These are phyloP conservation scores for Cyclotella distinguenda DNA, from an alignment of 108 stramenopile species.

Conservation along the genomic window DNA sequence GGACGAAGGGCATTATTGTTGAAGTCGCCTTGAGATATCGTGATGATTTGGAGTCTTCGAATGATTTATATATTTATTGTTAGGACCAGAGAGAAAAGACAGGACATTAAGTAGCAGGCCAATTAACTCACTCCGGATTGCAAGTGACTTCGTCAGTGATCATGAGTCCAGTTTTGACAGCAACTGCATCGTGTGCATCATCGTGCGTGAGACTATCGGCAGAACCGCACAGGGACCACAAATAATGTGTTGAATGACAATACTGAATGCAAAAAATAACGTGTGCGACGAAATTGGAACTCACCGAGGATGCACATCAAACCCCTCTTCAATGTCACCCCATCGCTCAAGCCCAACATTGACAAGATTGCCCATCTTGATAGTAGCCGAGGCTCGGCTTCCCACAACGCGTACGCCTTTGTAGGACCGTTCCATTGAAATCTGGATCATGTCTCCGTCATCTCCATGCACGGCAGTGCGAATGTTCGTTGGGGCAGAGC, in stretches of 20 bases:
- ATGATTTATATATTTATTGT: background rate
- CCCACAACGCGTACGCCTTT: constrained; percentile 15
- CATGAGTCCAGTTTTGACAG: constrained; percentile 2
- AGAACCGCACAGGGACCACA: background rate
- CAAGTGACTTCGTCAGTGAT: constrained; percentile 4
- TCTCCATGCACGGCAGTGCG: constrained; percentile 12
- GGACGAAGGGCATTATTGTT: background rate
- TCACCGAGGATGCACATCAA: constrained; percentile 9
- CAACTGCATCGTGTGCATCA: constrained; percentile 1
- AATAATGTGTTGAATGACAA: background rate
- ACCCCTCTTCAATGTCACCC: constrained; percentile 8
- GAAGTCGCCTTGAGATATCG: background rate
- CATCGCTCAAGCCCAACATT: constrained; percentile 14
- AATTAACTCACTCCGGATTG: constrained; percentile 10
- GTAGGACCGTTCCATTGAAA: constrained; percentile 11
- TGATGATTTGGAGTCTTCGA: constrained; percentile 7
- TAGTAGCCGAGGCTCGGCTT: constrained; percentile 16
- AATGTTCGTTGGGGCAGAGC: background rate
- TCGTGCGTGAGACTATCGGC: background rate
- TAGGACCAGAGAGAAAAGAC: background rate
- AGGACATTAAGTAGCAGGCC: no score
- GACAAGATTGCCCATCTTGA: constrained; percentile 18
- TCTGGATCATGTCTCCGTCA: constrained; percentile 26
- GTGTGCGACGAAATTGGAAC: background rate
- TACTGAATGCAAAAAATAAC: background rate